Conservation (phyloP, 345 rosid species). For the Aethionema arabicum region DNA sequence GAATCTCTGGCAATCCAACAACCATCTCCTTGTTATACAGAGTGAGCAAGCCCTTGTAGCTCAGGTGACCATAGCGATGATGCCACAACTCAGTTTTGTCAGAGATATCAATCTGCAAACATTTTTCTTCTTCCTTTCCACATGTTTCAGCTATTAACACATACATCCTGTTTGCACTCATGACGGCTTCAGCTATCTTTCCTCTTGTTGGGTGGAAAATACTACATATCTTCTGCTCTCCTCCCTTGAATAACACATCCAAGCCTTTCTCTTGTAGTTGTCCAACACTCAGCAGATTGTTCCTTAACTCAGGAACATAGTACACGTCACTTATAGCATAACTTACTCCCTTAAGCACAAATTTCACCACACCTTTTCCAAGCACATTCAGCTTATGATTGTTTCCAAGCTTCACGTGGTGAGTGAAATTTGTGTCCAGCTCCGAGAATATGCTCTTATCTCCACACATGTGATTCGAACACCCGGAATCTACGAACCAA, state of each 20-base stretch:
- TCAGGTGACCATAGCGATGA: neutral
- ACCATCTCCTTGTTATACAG: neutral
- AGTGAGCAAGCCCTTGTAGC: neutral
- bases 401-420: neutral
- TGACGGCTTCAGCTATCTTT: neutral
- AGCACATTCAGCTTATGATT: neutral
- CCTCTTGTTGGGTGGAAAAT: neutral
- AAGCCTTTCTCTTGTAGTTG: neutral
- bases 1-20: neutral
- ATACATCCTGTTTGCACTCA: neutral
- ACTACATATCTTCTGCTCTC: neutral
- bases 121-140: neutral
- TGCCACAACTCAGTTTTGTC: neutral
- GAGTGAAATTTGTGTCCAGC: conserved; percentile 1
- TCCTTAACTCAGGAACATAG: conserved; percentile 22
- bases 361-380: neutral
- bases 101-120: neutral
- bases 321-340: neutral
- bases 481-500: conserved; percentile 16
- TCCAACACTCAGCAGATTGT: conserved; percentile 22
- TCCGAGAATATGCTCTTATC: neutral
- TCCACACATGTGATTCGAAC: neutral
- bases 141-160: neutral
- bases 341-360: neutral
- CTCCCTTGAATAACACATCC: conserved; percentile 1